Percentiles rank a stretch among this genome's conserved stretches.
Evolutionary conservation across 768 basidiomycete genomes (phyloP).

Genomic region (Lactarius deliciosus): DNA sequence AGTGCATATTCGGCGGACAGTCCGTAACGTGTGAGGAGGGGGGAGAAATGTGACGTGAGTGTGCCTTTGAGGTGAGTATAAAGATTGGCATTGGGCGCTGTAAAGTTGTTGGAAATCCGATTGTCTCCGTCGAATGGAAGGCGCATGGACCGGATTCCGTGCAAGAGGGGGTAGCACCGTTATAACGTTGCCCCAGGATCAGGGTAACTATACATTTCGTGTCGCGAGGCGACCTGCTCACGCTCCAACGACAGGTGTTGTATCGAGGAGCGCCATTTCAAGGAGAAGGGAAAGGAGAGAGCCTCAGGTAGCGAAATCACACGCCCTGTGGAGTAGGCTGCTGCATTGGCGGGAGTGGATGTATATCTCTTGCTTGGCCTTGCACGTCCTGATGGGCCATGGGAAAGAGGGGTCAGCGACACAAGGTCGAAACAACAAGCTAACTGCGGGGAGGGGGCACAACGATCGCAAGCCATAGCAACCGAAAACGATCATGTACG

Average conservation of each 20-base stretch:
- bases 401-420: slow-evolving; percentile 13
- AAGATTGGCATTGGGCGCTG: neutral
- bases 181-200: slow-evolving; percentile 8
- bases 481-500: neutral
- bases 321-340: slow-evolving; percentile 31
- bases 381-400: slow-evolving; percentile 26
- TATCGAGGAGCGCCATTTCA: slow-evolving; percentile 9
- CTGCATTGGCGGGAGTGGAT: slow-evolving; percentile 27
- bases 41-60: neutral
- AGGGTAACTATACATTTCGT: neutral
- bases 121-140: slow-evolving; percentile 1
- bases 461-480: neutral
- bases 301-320: slow-evolving; percentile 10
- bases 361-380: slow-evolving; percentile 30
- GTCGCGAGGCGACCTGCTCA: slow-evolving; percentile 5
- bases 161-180: neutral
- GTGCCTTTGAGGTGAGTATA: slow-evolving; percentile 5
- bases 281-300: slow-evolving; percentile 7
- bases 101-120: neutral
- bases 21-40: slow-evolving; percentile 12
- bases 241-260: slow-evolving; percentile 1
- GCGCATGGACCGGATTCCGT: neutral
- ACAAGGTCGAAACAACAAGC: neutral
- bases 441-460: neutral
- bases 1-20: slow-evolving; percentile 13